Conservation (phyloP, 2,329 filamentous ascomycete species). For the Colletotrichum gloeosporioides region DNA sequence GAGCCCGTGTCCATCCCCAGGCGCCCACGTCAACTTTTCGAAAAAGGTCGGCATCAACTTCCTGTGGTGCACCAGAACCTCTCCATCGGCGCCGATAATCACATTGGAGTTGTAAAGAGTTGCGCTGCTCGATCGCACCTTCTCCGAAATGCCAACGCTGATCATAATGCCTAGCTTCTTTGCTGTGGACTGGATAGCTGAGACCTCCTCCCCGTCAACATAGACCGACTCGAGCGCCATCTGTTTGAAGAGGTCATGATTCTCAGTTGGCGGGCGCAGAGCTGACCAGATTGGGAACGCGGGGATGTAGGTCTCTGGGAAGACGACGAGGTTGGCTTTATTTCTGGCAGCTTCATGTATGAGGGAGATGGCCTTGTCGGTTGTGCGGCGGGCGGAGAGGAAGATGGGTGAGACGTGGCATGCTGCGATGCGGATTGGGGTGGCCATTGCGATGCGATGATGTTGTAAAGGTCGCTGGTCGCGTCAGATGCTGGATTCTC, state of each 20-base stretch:
- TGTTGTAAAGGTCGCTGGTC: rapidly evolving
- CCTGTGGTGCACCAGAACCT: conserved; percentile 55
- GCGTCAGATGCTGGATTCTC: background rate
- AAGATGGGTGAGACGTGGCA: conserved; percentile 50
- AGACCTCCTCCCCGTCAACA: conserved; percentile 50
- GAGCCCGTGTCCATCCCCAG: conserved; percentile 56
- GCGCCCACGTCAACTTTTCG: conserved; percentile 60
- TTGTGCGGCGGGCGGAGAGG: conserved; percentile 49
- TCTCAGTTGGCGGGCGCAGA: conserved; percentile 50
- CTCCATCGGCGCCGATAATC: conserved; percentile 47
- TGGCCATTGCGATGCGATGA: background rate
- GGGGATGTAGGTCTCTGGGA: conserved; percentile 58
- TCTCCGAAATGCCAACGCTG: conserved; percentile 57
- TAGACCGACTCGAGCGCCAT: conserved; percentile 50
- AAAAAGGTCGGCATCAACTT: conserved; percentile 63
- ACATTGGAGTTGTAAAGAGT: conserved; percentile 58
- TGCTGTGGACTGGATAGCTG: conserved; percentile 42
- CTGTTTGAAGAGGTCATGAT: conserved; percentile 53
- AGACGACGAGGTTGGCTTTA: conserved; percentile 54
- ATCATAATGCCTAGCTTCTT: conserved; percentile 42
- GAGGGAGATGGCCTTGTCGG: conserved; percentile 48
- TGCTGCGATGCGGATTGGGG: conserved; percentile 29
- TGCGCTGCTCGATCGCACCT: conserved; percentile 44
- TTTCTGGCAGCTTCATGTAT: conserved; percentile 49
- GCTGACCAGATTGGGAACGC: conserved; percentile 60